These are phyloP conservation scores for Vickermania ingenoplastis DNA, from an alignment of 208 protist species.

Conservation along the genomic window DNA sequence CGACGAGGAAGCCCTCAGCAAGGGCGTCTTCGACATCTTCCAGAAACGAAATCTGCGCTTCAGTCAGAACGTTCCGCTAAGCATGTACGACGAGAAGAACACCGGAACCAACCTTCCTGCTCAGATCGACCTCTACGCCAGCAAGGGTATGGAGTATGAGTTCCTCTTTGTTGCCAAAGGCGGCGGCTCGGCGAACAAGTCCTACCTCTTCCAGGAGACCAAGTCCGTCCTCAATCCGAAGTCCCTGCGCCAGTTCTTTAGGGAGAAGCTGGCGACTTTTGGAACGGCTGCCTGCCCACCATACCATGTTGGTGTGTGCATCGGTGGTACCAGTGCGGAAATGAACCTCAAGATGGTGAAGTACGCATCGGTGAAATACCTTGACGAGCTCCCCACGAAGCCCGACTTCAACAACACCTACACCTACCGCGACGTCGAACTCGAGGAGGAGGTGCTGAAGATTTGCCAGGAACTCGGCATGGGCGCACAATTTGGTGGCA, in stretches of 20 bases:
- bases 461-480: conserved; percentile 90
- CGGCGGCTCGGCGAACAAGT: conserved; percentile 97
- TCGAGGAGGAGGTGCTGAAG: conserved; percentile 85
- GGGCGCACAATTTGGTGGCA: conserved; percentile 97
- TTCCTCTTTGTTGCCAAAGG: conserved; percentile 97
- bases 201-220: conserved; percentile 94
- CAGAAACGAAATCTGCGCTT: conserved; percentile 93
- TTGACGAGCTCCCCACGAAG: conserved; percentile 92
- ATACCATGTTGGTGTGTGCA: conserved; percentile 95
- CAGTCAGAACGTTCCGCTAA: conserved; percentile 90
- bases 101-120: conserved; percentile 96
- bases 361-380: conserved; percentile 89
- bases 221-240: conserved; percentile 94
- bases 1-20: conserved; percentile 89
- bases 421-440: conserved; percentile 92
- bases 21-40: conserved; percentile 94
- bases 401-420: conserved; percentile 65
- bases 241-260: conserved; percentile 86
- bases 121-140: conserved; percentile 95
- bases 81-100: conserved; percentile 96
- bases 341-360: conserved; percentile 96
- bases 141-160: conserved; percentile 90
- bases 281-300: conserved; percentile 97
- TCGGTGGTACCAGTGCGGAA: conserved; percentile 95
- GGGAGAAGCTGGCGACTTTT: conserved; percentile 89